Evolutionary conservation across 2,329 filamentous ascomycete genomes (phyloP), one percentile per base, ranked within the genome.

Genomic region (Sclerotinia nivalis): DNA sequence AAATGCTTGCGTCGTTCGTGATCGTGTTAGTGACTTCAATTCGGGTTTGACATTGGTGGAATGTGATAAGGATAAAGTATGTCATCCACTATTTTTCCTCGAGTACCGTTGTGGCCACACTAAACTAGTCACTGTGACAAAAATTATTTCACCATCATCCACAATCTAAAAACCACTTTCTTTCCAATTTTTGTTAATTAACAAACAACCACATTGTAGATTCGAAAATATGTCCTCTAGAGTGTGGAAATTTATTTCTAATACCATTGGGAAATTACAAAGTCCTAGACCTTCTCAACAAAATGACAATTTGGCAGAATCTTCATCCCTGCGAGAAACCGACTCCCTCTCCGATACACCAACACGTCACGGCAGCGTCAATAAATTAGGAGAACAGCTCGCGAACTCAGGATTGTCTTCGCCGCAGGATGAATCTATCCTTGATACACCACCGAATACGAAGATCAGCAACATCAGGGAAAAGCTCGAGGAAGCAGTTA

Each of bases 41-140:
- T 56, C 31, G 12, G 9, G 10, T 55, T 18, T 13, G 52, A 31
- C 20, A 58, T 37, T 58, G 31, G 55, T 37, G 31, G 22, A 58
- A 58, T 22, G 31, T 22, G 31, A 58, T n/a, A 49, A 49, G 47
- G 31, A 58, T 58, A 37, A 37, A 5, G 12, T 22, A 15, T 43
- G 13, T 8, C 34, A 37, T 58, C 55, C 55, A 40, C 55, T 58
- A n/a, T 58, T 56, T 56, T 43, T 58, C 10, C 55, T 58, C 55
- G 20, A 64, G 47, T 64, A 64, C 28, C 31, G 45, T 5, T 64
- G 60, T 45, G 47, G 47, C 47, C 60, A 47, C 60, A 64, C 60
- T 64, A 52, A 37, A 64, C 61, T 64, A 64, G 61, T 64, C 61
- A 64, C 47, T 64, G 61, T 64, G 61, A 64, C 61, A 20, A 28